Base-by-base conservation (phyloP, 306 rosid genomes). In the Alnus glutinosa region DNA sequence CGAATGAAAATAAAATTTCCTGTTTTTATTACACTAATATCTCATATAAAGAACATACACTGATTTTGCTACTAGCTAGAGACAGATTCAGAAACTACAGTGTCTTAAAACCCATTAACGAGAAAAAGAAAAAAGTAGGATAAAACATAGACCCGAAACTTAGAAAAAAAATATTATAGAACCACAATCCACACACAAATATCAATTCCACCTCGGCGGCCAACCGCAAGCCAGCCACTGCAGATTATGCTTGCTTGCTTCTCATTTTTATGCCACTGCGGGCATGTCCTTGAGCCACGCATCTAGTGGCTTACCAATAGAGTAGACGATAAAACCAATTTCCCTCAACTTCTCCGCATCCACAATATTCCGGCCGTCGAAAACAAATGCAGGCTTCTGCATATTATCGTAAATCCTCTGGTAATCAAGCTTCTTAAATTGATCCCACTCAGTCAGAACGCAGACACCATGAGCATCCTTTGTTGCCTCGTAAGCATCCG, bases 211-310 rank as follows among this genome's bases (percentile, higher is more conserved):
- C 28, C 28, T 23, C 28, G 28, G 28, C 28, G 28, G 28, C 28
- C 28, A 23, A 23, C 28, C 28, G 28, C 28, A 23, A 23, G 28
- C 48, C 77, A 74, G 71, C 42, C 58, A 50, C 74, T 79, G 59
- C 52, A 82, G 55, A 47, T 70, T 77, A 46, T 55, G 73, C 59
- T 44, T 75, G 71, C 28, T 23, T 23, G 28, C 28, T 23, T 23
- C 28, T 73, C 73, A 47, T 11, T 73, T 83, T 82, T 75, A 94
- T 14, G 93, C 97, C 76, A 92, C 87, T 18, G 94, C 97, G 28
- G 97, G 97, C 97, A 92, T 82, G 85, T 92, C 97, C 91, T 90
- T 92, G 84, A 92, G 91, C 96, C 97, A 92, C 51, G 94, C 68
- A 67, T 92, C 97, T 1, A 92, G 78, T 15, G 97, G 97, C 81